A percentile compares a stretch with the other conserved stretches of the same genome.
Evolutionary conservation across 169 alveolate species (phyloP).

Genomic region (Eimeria maxima): DNA sequence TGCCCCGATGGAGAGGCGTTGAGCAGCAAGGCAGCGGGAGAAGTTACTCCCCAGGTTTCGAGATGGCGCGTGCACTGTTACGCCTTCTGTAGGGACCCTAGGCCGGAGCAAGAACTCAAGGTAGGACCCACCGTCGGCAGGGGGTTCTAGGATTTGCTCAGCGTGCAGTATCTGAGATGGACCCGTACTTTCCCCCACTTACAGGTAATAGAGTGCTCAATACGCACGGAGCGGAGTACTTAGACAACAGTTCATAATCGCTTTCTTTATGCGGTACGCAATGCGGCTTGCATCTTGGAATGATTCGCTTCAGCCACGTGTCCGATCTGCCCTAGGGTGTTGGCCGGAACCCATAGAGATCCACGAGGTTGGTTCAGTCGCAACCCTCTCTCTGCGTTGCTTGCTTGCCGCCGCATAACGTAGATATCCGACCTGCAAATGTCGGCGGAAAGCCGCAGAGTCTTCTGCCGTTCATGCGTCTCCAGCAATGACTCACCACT

Average conservation of each 20-base stretch:
- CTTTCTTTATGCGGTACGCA: neutral
- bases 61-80: constrained; percentile 83
- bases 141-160: neutral
- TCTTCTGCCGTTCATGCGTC: neutral
- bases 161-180: neutral
- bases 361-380: constrained; percentile 28
- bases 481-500: neutral
- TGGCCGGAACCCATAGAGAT: constrained; percentile 73
- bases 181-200: neutral
- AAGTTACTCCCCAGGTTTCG: neutral
- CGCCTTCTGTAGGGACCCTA: constrained; percentile 76
- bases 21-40: neutral
- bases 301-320: constrained; percentile 74
- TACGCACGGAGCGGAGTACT: neutral
- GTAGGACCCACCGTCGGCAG: neutral
- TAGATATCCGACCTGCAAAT: neutral
- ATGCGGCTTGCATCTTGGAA: neutral
- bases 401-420: neutral
- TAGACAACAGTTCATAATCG: no score
- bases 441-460: neutral
- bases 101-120: constrained; percentile 74
- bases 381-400: neutral
- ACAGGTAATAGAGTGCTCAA: neutral
- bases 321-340: constrained; percentile 70
- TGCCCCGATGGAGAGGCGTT: constrained; percentile 2